Percentiles rank a stretch among this genome's conserved stretches.
phyloP scores from a whole-genome alignment of 768 basidiomycete species.

The Lactarius hengduanensis region DNA sequence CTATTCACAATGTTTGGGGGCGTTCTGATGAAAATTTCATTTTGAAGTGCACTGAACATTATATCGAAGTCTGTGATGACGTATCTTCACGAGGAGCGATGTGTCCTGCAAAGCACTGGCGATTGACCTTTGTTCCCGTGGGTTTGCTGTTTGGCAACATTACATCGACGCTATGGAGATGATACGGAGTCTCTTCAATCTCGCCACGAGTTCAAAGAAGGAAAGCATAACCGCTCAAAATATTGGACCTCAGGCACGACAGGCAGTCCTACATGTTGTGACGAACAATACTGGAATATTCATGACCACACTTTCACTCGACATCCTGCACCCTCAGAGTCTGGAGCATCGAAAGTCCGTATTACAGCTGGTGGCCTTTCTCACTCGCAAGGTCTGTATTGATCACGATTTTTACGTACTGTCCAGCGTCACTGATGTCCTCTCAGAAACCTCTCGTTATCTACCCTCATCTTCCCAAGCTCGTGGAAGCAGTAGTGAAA shows the following conservation, averaged over 20 bases:
- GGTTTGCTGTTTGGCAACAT: slow-evolving; percentile 93
- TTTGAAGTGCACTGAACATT: slow-evolving; percentile 68
- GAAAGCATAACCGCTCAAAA: slow-evolving; percentile 68
- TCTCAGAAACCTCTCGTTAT: slow-evolving; percentile 80
- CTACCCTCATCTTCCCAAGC: slow-evolving; percentile 75
- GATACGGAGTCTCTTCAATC: slow-evolving; percentile 74
- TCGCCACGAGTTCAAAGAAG: slow-evolving; percentile 72
- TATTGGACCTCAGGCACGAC: slow-evolving; percentile 72
- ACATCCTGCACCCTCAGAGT: slow-evolving; percentile 76
- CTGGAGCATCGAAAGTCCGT: slow-evolving; percentile 82
- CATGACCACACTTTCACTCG: slow-evolving; percentile 90
- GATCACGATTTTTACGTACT: too few relatives aligned
- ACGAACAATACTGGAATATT: slow-evolving; percentile 81
- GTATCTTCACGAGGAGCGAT: slow-evolving; percentile 70
- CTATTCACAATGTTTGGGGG: slow-evolving; percentile 15
- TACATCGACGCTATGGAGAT: slow-evolving; percentile 90
- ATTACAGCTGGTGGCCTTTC: slow-evolving; percentile 89
- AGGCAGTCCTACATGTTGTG: slow-evolving; percentile 84
- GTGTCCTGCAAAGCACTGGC: slow-evolving; percentile 68
- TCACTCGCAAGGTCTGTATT: slow-evolving; percentile 76
- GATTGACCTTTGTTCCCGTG: slow-evolving; percentile 86
- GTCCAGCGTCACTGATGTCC: neutral
- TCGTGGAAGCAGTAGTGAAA: slow-evolving; percentile 95
- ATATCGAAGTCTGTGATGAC: slow-evolving; percentile 79
- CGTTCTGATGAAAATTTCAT: neutral